Base-by-base conservation (phyloP, 2,329 filamentous ascomycete species). In the Grosmannia clavigera region DNA sequence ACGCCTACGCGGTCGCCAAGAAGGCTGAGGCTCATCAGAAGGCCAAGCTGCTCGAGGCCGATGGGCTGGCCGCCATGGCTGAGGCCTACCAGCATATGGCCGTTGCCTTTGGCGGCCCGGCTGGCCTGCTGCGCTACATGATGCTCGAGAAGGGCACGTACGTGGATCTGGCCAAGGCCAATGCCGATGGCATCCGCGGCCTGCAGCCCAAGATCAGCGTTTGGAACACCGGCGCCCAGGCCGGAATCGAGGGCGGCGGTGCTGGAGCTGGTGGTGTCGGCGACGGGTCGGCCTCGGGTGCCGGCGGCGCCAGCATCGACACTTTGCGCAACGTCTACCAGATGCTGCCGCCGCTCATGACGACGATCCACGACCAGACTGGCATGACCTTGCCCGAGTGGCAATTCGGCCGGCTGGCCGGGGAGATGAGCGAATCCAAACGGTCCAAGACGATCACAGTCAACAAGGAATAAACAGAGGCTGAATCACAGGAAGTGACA, bases 121-220 rank as follows among this genome's bases (percentile, higher is more conserved):
- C 85, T 43, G 88, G 87, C 35, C 78, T 95, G 61, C 77, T 95
- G 66, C 86, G 92, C 71, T 92, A 88, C 77, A 81, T 92, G 74
- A 95, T 95, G 90, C 84, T 95, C 69, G 86, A 92, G 75, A 86
- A 86, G 71, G 86, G 86, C 66, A 88, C 86, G 0, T 92, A 90
- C 71, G 81, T 88, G 69, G 81, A 85, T 66, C 81, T 95, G 57
- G 90, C 90, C 61, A 79, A 86, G 66, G 88, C 88, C 57, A 95
- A 95, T 67, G 89, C 87, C 55, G 71, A 78, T 38, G 90, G 88
- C 38, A 82, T 95, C 69, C 78, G 82, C 58, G 90, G 90, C 31
- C 74, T 95, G 65, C 82, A 91, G 71, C 90, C 90, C 65, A 95
- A 95, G 85, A 94, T 95, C 75, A 91, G 85, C 63, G 84, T 92